phyloP scores from a whole-genome alignment of 1,139 yeast species.

The Pneumocystis jirovecii region DNA sequence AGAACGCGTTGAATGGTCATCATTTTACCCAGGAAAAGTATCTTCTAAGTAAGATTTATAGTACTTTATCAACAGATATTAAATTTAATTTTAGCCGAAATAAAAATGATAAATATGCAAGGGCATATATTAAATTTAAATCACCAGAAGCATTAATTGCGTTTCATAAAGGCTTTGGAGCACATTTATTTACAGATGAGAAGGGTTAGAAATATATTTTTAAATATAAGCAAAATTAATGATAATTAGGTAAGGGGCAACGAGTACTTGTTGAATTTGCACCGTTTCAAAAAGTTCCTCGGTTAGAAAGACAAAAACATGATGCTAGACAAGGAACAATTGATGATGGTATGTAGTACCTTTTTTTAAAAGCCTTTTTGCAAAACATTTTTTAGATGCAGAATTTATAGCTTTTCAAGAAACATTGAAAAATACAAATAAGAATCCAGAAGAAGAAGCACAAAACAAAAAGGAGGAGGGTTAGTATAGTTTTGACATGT shows the following conservation, averaged over 20 bases:
- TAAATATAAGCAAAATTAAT: not conserved
- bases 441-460: not conserved
- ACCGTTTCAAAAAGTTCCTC: slow-evolving; percentile 15
- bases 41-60: slow-evolving; percentile 7
- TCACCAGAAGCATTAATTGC: slow-evolving; percentile 8
- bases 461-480: slow-evolving; percentile 4
- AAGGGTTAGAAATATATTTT: not conserved
- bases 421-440: slow-evolving; percentile 4
- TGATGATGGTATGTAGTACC: slow-evolving; percentile 7
- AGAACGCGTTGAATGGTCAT: slow-evolving; percentile 13
- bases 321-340: slow-evolving; percentile 14
- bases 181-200: slow-evolving; percentile 8
- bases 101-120: slow-evolving; percentile 11
- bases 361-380: not conserved
- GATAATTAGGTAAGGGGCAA: slow-evolving; percentile 5
- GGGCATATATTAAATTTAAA: slow-evolving; percentile 16
- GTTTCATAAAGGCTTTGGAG: slow-evolving; percentile 13
- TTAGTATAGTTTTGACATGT: not conserved
- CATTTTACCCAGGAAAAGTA: slow-evolving; percentile 14
- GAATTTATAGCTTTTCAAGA: slow-evolving; percentile 14
- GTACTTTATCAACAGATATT: not conserved
- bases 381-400: slow-evolving; percentile 8
- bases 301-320: not conserved
- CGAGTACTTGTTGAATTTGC: slow-evolving; percentile 15
- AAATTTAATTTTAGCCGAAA: slow-evolving; percentile 4